Evolutionary conservation across 768 basidiomycete species (phyloP), one percentile per base, ranked within the genome.

Genomic region (Phlebiopsis gigantea): DNA sequence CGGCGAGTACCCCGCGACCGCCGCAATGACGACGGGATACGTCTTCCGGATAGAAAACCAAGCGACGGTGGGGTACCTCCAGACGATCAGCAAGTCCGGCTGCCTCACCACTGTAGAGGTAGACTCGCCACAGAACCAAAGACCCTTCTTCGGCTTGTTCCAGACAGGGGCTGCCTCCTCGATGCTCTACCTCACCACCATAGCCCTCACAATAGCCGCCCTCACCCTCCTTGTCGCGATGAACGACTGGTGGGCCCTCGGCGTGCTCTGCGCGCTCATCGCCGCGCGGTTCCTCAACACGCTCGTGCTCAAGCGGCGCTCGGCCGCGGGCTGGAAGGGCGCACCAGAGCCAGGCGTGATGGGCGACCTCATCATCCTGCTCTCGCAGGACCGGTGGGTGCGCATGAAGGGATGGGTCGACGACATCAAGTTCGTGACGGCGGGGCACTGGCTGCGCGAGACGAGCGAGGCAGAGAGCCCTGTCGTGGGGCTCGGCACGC

Each of bases 31-130:
- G 12, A 47, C 26, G 1, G 57, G 53, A 2, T 59, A 59, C 46
- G 53, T 59, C 2, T 59, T 59, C 46, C 57, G 57, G 30, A 42
- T 59, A 31, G 57, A 59, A 26, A 59, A 59, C 57, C 53, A 54
- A 41, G 57, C 53, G 1, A 59, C 53, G 2, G 57, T 55, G 5
- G 44, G 19, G 28, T 59, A 49, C 46, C 52, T 59, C 1, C 57
- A 59, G 46, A 29, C 46, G 6, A 46, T 55, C 34, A 43, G 53
- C 24, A 30, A 49, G 28, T 26, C 57, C 6, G 57, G 57, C 2
- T 22, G 44, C 39, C 54, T 59, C 22, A 49, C 43, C 14, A 54
- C 39, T 14, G 52, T 54, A 31, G 7, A 30, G 12, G 52, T 58
- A 19, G n/a, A 12, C 12, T 19, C 15, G 26, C 30, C 49, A 4